Percentiles rank a stretch among this genome's conserved stretches.
These are phyloP conservation scores for Glarea lozoyensis DNA, from an alignment of 495 filamentous ascomycete genomes.

Conservation along the genomic window DNA sequence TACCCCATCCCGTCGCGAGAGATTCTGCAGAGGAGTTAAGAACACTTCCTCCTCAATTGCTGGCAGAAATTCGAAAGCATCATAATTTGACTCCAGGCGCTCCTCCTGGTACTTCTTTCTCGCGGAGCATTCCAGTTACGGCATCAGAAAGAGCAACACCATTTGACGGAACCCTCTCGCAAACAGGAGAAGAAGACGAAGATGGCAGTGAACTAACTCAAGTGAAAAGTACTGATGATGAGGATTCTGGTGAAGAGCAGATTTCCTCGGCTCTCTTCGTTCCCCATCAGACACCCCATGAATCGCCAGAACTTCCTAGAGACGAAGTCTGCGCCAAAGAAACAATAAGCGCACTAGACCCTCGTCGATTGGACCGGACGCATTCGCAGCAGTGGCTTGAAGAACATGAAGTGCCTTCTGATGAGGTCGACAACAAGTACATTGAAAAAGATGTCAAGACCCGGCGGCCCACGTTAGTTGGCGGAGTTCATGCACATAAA, in stretches of 20 bases:
- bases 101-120: conserved; percentile 41
- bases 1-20: conserved; percentile 5
- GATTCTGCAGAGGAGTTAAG: conserved; percentile 21
- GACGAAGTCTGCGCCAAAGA: background rate
- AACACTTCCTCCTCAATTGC: conserved; percentile 36
- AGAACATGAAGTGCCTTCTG: conserved; percentile 21
- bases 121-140: conserved; percentile 42
- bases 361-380: background rate
- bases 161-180: background rate
- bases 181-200: conserved; percentile 21
- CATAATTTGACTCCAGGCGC: conserved; percentile 49
- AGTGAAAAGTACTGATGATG: conserved; percentile 26
- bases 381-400: conserved; percentile 20
- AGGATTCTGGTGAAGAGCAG: conserved; percentile 80
- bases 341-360: conserved; percentile 16
- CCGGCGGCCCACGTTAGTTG: conserved; percentile 25
- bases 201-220: conserved; percentile 7
- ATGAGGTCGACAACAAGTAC: conserved; percentile 22
- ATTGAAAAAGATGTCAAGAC: conserved; percentile 14
- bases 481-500: conserved; percentile 33
- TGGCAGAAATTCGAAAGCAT: conserved; percentile 54
- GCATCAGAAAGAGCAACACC: conserved; percentile 21
- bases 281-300: conserved; percentile 65
- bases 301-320: conserved; percentile 23
- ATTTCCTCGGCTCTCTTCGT: conserved; percentile 92